Evolutionary conservation across 345 rosid genomes (phyloP), one percentile per base, ranked within the genome.

Genomic region (Populus alba): DNA sequence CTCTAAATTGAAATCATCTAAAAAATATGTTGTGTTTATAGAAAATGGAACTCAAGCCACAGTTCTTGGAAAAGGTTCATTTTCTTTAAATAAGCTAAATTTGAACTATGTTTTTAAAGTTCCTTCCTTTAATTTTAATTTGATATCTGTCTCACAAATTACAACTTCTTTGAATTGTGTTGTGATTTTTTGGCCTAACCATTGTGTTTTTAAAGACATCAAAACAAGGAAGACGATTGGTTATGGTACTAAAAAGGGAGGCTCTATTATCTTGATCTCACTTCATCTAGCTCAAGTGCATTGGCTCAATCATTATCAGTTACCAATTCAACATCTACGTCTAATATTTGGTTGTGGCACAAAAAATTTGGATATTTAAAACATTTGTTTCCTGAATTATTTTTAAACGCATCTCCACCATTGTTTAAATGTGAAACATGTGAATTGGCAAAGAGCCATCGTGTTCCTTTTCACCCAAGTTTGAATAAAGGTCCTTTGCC

Each of bases 161-260:
- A 66, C 47, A 0, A 45, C 29, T 6, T 66, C 66, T 25, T 33
- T 76, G 20, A 67, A 45, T 66, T 76, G 29, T 76, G 20, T 67
- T 0, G 13, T 66, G 11, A 66, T 22, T 45, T 76, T 76, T 76
- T 76, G 6, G 65, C 65, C 72, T 27, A 1, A 75, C 7, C 43
- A 75, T 75, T 75, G 9, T 74, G 41, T 75, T 23, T 75, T 75
- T 1, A 62, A 75, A 29, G 62, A 75, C 18, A 75, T 65, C 10
- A 63, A 63, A 61, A 37, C 70, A 75, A 63, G 22, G 3, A 38
- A 18, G 72, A 76, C 0, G 65, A 75, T 75, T 66, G 45, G 72
- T 1, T 75, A 10, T 45, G 71, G 65, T 47, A 66, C 16, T 75
- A 47, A 8, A 66, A 75, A 66, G 27, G 27, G 29, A 65, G 16